Base-by-base conservation (phyloP, 805 yeast species). In the Candida quercuum region DNA sequence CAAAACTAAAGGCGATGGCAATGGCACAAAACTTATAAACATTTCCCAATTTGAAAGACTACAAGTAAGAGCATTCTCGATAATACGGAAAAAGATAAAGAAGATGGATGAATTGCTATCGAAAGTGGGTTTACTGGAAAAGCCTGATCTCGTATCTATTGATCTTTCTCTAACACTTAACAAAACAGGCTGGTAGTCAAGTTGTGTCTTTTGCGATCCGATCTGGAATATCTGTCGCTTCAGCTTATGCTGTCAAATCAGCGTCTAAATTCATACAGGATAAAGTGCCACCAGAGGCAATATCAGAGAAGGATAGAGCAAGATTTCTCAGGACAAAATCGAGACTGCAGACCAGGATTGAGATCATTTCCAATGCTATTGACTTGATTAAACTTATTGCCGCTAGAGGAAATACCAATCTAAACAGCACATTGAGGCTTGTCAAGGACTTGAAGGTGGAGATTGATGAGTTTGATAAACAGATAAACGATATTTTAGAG, bases 161-260 rank as follows among this genome's bases (percentile, higher is more conserved):
- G n/a, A n/a, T n/a, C n/a, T n/a, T n/a, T n/a, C n/a, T n/a, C n/a
- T n/a, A n/a, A n/a, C n/a, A n/a, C n/a, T n/a, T n/a, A n/a, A n/a
- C n/a, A n/a, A n/a, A 12, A 11, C 11, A 69, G 59, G 93, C 93
- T 3, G 83, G 88, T 22, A 76, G 75, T 35, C 88, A 83, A 46
- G 85, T 86, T 1, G 84, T 84, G n/a, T 72, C 86, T 3, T 80
- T 84, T 60, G 94, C 89, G 9, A 76, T 84, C 20, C 66, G 82
- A 39, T 82, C 89, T 1, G 87, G 93, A 0, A 73, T 84, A 23
- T 77, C 87, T 2, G 47, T 84, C 16, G 93, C 89, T 0, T 76
- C 88, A 0, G 76, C 82, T 0, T 84, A 76, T 59, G 88, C 89
- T 17, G 67, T 83, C 29, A 76, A 74, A 40, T 76, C 82, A 1